Evolutionary conservation across 257 asterid genomes (phyloP), one percentile per base, ranked within the genome.

Genomic region (Scutellaria minor): DNA sequence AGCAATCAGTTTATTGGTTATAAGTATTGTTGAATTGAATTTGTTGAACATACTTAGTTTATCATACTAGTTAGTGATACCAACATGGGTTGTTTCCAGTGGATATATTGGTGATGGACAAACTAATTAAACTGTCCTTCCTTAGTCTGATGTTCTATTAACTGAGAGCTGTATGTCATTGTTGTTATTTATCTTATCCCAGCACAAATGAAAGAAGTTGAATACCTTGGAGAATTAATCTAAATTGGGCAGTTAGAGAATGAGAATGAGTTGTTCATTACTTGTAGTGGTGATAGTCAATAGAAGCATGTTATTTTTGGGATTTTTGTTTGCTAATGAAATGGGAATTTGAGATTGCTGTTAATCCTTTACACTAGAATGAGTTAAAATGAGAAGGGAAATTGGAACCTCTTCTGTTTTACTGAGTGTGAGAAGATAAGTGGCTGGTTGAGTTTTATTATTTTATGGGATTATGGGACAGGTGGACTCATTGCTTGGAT

Each of bases 401-500:
- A 11, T 18, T 51, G 62, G 47, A 74, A 39, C 66, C 45, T 72
- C 56, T 44, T 44, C 4, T 66, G 60, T 35, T 66, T 27, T 50
- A 31, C 1, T 66, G 71, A 15, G 40, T 47, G 37, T 31, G 41
- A 58, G 44, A 48, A 27, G 24, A 57, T 18, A 20, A 5, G 31
- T 46, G 62, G 20, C 14, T 66, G 60, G 39, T 66, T 47, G 18
- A 52, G 22, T 64, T 58, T 53, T 6, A 27, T 50, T 55, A 7
- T 35, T 55, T 74, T 66, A 11, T 54, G 57, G 35, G 37, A n/a
- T n/a, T 27, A 55, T 20, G 40, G 14, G 14, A 55, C 44, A 35
- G 48, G 47, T 67, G 41, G 75, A 10, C 6, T n/a, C 39, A 27
- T 60, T 15, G 48, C 70, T 50, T 59, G 65, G 64, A 39, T 59